Base-by-base conservation (phyloP, 768 basidiomycete genomes). In the Lyophyllum atratum region DNA sequence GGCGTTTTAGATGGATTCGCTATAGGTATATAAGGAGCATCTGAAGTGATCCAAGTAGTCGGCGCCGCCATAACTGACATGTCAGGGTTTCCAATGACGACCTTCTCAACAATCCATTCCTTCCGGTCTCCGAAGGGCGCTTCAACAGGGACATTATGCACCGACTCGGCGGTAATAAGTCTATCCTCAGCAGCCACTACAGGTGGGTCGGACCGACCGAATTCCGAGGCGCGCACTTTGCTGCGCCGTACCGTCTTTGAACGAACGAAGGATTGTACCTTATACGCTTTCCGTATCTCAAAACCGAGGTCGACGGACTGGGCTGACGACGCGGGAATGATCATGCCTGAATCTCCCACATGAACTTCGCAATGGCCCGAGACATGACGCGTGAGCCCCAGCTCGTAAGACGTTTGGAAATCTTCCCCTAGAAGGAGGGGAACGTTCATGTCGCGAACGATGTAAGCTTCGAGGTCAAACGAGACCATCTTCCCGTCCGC, bases 361-460 rank as follows among this genome's bases (percentile, higher is more conserved):
- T 17, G 8, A 4, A 65, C 46, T 49, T 65, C 50, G 34, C 56
- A 46, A 15, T 61, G 55, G 0, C 61, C 64, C 1, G 48, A 21
- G 0, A 55, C 39, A 24, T 52, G 59, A 1, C 59, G 52, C 2
- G 26, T 56, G n/a, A 52, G 34, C 1, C 39, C 39, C 3, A 52
- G 25, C 17, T 52, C 34, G 31, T 74, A 75, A 34, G 72, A 68
- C 57, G 72, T 72, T 4, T 70, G 44, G 39, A 68, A 72, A 34
- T 72, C 71, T 40, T 72, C 70, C 3, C 72, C 72, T 4, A 74
- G 51, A 31, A 74, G 68, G 22, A 74, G 64, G 0, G 66, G 66
- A 0, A 67, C 64, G 0, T 64, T 55, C 70, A 71, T 71, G 12
- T 65, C 66, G 21, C 65, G 64, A 11, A 72, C 66, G 0, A 73